Conservation (phyloP, 129 eudicot species). For the Centrapalus pauciflorus region DNA sequence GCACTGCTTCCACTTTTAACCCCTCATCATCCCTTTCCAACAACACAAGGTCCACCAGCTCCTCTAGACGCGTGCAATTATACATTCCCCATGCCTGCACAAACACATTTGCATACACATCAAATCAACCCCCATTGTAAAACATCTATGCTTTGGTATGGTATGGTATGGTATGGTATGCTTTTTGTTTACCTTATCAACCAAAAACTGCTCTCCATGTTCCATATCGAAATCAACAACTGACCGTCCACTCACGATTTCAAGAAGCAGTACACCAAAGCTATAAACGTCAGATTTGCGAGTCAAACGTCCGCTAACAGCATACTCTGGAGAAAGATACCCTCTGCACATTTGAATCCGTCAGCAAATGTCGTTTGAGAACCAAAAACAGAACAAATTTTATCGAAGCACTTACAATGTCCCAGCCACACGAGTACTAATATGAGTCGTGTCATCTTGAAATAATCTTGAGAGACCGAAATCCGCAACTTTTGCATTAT, state of each 20-base stretch:
- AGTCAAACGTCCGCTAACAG: slow-evolving; percentile 71
- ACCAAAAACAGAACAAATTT: not conserved
- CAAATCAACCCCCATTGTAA: not conserved
- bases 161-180: no score
- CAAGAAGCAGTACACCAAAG: slow-evolving; percentile 74
- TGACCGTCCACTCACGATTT: slow-evolving; percentile 56
- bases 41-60: slow-evolving; percentile 51
- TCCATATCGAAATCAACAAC: slow-evolving; percentile 61
- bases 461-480: slow-evolving; percentile 78
- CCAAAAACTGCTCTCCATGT: slow-evolving; percentile 68
- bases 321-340: slow-evolving; percentile 86
- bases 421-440: slow-evolving; percentile 92
- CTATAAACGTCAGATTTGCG: slow-evolving; percentile 85
- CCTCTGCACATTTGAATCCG: slow-evolving; percentile 41
- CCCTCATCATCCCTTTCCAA: slow-evolving; percentile 46
- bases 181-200: slow-evolving; percentile 54
- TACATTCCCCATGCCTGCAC: slow-evolving; percentile 70
- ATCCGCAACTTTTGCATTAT: slow-evolving; percentile 72
- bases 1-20: slow-evolving; percentile 39
- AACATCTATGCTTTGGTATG: not conserved
- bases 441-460: slow-evolving; percentile 47
- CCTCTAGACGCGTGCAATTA: slow-evolving; percentile 36
- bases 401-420: slow-evolving; percentile 63
- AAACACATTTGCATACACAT: not conserved
- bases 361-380: slow-evolving; percentile 8